Evolutionary conservation across 1,139 yeast genomes (phyloP), one percentile per base, ranked within the genome.

Genomic region (Yamadazyma epiphylla): DNA sequence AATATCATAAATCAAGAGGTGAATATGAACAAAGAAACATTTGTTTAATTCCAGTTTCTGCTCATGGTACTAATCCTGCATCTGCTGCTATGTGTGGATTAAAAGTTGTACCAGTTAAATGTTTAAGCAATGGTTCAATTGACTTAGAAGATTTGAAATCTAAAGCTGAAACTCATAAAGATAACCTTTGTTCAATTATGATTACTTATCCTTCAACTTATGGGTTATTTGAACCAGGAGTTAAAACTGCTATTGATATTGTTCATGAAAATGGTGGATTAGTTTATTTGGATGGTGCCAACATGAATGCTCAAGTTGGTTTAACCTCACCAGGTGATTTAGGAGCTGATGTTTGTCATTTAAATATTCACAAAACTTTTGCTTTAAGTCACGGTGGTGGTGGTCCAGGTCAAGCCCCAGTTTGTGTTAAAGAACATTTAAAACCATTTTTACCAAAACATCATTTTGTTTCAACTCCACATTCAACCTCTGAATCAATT

Each of bases 301-400:
- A 91, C 62, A 91, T 91, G 98, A 91, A 91, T 56, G 98, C 98
- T 0, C 98, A 91, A 61, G 95, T 91, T 32, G 98, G 98, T 16
- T 71, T 91, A 41, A 91, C 97, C 0, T 85, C 95, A 9, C 98
- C 98, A 11, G 98, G 97, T 37, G 96, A 88, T 54, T 70, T 91
- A 49, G 97, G 96, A 32, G 97, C 97, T n/a, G 98, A 91, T 61
- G 97, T 91, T 27, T 91, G 98, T 61, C 98, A 91, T 54, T 74
- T 91, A 64, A 91, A 91, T 57, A 71, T 91, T 53, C 98, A 91
- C 70, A 91, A 91, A 66, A 91, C 98, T 1, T 91, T 91, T 68
- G 91, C 97, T 29, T 88, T 91, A 53, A 94, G 96, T 39, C 98
- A 91, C 56, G 98, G 98, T 51, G 98, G 98, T 52, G 98, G 98